Conservation (phyloP, 352 stramenopile species). For the Globisporangium polare region DNA sequence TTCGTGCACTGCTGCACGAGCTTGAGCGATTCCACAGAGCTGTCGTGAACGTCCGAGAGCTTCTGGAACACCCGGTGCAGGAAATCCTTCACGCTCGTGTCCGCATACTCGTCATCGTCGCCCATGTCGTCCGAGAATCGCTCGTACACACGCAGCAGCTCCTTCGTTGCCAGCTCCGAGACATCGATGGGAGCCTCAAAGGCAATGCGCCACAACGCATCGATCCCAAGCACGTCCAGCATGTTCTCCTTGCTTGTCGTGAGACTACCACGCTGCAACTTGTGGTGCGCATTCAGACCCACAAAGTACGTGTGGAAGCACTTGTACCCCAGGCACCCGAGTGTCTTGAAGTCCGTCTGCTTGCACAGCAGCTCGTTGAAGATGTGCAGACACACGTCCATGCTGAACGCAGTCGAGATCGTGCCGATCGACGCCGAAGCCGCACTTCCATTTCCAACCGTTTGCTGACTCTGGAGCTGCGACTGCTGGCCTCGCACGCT, state of each 20-base stretch:
- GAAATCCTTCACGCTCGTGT: conserved; percentile 65
- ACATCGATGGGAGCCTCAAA: conserved; percentile 79
- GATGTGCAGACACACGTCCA: conserved; percentile 76
- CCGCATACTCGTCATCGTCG: conserved; percentile 29
- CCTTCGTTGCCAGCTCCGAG: conserved; percentile 67
- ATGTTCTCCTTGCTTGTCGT: conserved; percentile 15
- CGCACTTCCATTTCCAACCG: conserved; percentile 16
- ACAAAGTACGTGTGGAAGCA: conserved; percentile 89
- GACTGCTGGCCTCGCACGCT: conserved; percentile 38
- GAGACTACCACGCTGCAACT: conserved; percentile 21
- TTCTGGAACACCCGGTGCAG: conserved; percentile 76
- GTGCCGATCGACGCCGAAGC: conserved; percentile 19
- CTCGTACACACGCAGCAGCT: conserved; percentile 81
- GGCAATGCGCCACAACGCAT: conserved; percentile 80
- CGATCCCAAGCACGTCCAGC: conserved; percentile 59
- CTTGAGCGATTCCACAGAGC: conserved; percentile 45
- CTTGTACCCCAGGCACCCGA: conserved; percentile 77
- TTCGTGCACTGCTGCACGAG: conserved; percentile 77
- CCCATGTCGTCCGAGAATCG: conserved; percentile 37
- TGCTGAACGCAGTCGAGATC: conserved; percentile 72
- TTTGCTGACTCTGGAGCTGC: conserved; percentile 20
- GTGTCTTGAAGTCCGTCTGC: conserved; percentile 68
- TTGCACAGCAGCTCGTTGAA: conserved; percentile 82
- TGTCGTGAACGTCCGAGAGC: conserved; percentile 46
- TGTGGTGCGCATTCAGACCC: conserved; percentile 60